phyloP scores from a whole-genome alignment of 495 filamentous ascomycete genomes.

The Aspergillus cavernicola region DNA sequence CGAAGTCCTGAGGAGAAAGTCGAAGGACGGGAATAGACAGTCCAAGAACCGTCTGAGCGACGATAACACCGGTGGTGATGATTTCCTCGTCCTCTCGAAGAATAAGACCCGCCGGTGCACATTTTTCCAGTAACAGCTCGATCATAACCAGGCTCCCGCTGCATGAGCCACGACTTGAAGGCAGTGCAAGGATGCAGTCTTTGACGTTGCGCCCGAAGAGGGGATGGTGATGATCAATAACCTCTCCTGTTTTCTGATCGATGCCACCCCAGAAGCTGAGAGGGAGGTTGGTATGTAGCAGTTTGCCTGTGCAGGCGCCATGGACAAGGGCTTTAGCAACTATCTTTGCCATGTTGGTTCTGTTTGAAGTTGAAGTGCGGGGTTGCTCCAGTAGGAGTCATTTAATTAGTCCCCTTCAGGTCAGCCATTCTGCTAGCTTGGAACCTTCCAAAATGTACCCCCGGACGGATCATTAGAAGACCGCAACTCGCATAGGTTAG shows the following conservation, averaged over 20 bases:
- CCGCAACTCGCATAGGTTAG: no score
- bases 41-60: slow-evolving; percentile 26
- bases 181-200: slow-evolving; percentile 25
- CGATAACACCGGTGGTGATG: slow-evolving; percentile 27
- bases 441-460: no score
- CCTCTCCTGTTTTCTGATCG: slow-evolving; percentile 18
- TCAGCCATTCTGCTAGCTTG: no score
- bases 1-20: slow-evolving; percentile 13
- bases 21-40: slow-evolving; percentile 25
- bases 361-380: no score
- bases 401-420: no score
- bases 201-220: slow-evolving; percentile 19
- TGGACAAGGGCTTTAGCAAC: slow-evolving; percentile 2
- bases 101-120: slow-evolving; percentile 20
- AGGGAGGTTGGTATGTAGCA: slow-evolving; percentile 15
- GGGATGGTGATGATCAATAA: slow-evolving; percentile 32
- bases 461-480: no score
- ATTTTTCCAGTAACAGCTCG: slow-evolving; percentile 25
- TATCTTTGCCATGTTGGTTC: no score
- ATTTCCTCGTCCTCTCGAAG: slow-evolving; percentile 29
- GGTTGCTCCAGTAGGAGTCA: no score
- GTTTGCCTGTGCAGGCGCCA: slow-evolving; percentile 9
- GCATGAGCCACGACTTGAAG: slow-evolving; percentile 30
- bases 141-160: slow-evolving; percentile 29
- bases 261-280: slow-evolving; percentile 38